Conservation (phyloP, 2,329 filamentous ascomycete species). For the Chaetomium globosum region DNA sequence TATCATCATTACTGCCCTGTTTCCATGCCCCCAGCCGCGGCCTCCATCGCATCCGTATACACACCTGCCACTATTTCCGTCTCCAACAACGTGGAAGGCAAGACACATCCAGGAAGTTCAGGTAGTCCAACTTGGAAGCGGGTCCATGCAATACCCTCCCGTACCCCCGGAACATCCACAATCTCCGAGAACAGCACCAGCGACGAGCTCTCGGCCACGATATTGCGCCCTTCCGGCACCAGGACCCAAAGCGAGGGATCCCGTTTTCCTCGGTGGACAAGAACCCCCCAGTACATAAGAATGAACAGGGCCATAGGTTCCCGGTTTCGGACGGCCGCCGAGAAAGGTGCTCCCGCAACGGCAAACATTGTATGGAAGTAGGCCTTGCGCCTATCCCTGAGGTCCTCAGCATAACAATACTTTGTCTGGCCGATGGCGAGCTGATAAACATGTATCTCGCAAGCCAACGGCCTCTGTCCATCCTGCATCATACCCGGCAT, state of each 20-base stretch:
- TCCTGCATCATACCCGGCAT: neutral
- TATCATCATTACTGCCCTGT: neutral
- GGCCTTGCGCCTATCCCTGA: neutral
- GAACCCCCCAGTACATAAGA: neutral
- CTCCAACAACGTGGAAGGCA: neutral
- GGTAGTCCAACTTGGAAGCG: neutral
- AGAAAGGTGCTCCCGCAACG: neutral
- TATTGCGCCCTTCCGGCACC: neutral
- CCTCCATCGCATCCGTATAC: neutral
- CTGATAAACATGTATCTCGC: neutral
- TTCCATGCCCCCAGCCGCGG: neutral
- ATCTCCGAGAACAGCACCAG: neutral
- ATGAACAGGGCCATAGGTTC: neutral
- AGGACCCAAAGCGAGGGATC: neutral
- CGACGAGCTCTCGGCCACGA: neutral
- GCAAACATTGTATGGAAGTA: neutral
- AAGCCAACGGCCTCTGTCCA: neutral
- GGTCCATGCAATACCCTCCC: neutral
- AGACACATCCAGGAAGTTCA: neutral
- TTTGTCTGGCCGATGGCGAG: neutral
- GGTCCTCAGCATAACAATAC: neutral
- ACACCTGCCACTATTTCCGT: neutral
- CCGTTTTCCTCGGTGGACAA: neutral
- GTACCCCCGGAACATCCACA: neutral
- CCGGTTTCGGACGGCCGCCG: neutral